Evolutionary conservation across 73 alveolate species (phyloP).

Genomic region (Paramecium octaurelia): DNA sequence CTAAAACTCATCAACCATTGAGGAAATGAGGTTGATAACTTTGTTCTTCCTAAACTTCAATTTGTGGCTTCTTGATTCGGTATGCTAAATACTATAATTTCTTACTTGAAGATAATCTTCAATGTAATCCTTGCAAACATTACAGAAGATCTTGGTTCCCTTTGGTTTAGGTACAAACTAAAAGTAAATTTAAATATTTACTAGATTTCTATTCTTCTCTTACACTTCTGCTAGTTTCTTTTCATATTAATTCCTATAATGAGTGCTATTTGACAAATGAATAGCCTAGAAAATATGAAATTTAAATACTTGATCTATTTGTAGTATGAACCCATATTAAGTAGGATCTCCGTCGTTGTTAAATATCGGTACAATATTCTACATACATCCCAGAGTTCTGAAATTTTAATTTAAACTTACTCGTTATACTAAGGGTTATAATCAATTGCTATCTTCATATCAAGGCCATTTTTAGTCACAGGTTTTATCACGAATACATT

Average conservation of each 20-base stretch:
- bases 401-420: neutral
- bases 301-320: neutral
- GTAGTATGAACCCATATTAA: neutral
- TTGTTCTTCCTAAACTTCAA: constrained; percentile 18
- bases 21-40: neutral
- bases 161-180: constrained; percentile 16
- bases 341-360: constrained; percentile 9
- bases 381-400: constrained; percentile 22
- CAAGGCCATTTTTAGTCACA: neutral
- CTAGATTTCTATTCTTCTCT: neutral
- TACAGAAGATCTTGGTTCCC: neutral
- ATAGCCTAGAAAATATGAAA: neutral
- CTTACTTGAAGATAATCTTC: neutral
- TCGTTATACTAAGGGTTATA: neutral
- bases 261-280: neutral
- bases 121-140: constrained; percentile 3
- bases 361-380: neutral
- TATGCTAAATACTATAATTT: neutral
- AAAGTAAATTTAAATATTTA: neutral
- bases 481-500: constrained; percentile 8
- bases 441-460: neutral
- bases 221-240: neutral
- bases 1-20: constrained; percentile 24
- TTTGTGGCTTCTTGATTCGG: neutral
- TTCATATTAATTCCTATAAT: neutral